These are phyloP conservation scores for Urostyla sp. DNA, from an alignment of 73 alveolate species.

Conservation along the genomic window DNA sequence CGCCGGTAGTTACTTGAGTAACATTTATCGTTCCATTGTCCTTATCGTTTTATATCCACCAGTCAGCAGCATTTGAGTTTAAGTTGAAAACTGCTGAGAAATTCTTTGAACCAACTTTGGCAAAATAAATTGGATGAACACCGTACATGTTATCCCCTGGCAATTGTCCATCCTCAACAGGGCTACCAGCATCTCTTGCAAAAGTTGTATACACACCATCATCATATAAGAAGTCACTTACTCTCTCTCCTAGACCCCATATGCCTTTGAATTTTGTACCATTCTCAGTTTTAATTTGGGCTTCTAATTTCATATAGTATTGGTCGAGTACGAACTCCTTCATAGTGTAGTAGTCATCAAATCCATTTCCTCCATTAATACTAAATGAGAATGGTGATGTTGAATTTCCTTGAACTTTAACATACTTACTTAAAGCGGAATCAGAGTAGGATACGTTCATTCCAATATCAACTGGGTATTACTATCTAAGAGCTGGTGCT, in stretches of 20 bases:
- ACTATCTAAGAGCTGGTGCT: neutral
- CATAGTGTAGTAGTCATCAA: slow-evolving; percentile 1
- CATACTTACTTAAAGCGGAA: slow-evolving; percentile 12
- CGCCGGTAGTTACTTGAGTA: slow-evolving; percentile 70
- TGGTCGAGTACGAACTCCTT: slow-evolving; percentile 1
- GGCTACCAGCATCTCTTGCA: slow-evolving; percentile 37
- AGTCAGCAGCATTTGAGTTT: slow-evolving; percentile 32
- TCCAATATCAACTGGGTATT: slow-evolving; percentile 2
- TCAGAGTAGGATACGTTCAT: neutral
- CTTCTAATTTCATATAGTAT: neutral
- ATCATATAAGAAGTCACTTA: slow-evolving; percentile 28
- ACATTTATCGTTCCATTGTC: slow-evolving; percentile 6
- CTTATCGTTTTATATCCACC: slow-evolving; percentile 12
- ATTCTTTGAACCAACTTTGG: neutral
- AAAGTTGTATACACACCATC: slow-evolving; percentile 42
- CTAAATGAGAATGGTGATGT: slow-evolving; percentile 26
- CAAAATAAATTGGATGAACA: slow-evolving; percentile 53
- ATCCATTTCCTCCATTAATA: slow-evolving; percentile 4
- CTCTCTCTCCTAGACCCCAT: slow-evolving; percentile 51
- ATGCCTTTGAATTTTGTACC: slow-evolving; percentile 30
- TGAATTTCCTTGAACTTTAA: neutral
- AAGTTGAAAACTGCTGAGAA: slow-evolving; percentile 49
- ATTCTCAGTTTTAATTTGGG: slow-evolving; percentile 4
- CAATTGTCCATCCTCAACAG: slow-evolving; percentile 49
- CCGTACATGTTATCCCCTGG: slow-evolving; percentile 63